Percentiles rank a stretch among this genome's conserved stretches.
phyloP scores from a whole-genome alignment of 768 basidiomycete genomes.

The Mrakia gelida region DNA sequence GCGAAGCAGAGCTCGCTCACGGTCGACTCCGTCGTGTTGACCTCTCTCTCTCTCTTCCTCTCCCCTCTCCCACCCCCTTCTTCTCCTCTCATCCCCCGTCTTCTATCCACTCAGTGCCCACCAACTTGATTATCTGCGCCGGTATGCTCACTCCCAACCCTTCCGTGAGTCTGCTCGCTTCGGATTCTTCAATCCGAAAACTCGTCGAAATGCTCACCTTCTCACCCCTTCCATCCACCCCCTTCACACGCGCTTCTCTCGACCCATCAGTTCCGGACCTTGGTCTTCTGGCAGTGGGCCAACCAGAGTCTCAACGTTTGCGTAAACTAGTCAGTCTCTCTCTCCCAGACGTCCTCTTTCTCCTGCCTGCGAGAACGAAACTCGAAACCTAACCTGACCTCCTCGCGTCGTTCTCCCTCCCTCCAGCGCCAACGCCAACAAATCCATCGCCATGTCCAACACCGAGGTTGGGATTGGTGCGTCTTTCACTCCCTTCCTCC shows the following conservation, averaged over 20 bases:
- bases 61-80: not conserved
- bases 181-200: slow-evolving; percentile 30
- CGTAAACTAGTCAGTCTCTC: slow-evolving; percentile 31
- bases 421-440: slow-evolving; percentile 48
- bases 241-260: not conserved
- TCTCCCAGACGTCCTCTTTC: not conserved
- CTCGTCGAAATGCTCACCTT: too few relatives aligned
- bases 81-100: not conserved
- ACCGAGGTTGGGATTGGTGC: slow-evolving; percentile 44
- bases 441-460: slow-evolving; percentile 43
- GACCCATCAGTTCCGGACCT: slow-evolving; percentile 15
- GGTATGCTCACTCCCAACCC: slow-evolving; percentile 50
- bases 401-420: not conserved
- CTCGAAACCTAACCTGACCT: not conserved
- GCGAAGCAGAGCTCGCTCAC: too few relatives aligned
- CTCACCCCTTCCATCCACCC: not conserved
- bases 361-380: not conserved
- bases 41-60: not conserved
- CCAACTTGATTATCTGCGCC: slow-evolving; percentile 44
- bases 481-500: slow-evolving; percentile 1
- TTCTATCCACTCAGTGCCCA: slow-evolving; percentile 40
- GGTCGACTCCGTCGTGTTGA: too few relatives aligned
- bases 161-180: slow-evolving; percentile 7
- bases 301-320: slow-evolving; percentile 48
- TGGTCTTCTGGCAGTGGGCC: slow-evolving; percentile 42